Evolutionary conservation across 306 rosid genomes (phyloP).

Genomic region (Nissolia schottii): DNA sequence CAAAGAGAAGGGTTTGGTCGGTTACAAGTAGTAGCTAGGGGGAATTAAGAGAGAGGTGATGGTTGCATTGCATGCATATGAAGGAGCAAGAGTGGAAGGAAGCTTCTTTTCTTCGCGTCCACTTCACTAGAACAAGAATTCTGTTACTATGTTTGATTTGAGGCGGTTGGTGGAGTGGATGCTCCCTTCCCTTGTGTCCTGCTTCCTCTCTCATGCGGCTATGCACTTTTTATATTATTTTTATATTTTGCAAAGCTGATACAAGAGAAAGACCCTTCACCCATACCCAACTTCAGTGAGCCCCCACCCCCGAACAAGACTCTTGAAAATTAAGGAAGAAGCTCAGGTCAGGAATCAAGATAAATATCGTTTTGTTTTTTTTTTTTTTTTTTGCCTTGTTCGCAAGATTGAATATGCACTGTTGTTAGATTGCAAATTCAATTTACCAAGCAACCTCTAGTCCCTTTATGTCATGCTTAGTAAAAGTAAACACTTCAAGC

Average conservation of each 20-base stretch:
- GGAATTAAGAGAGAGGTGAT: background rate
- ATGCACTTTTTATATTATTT: background rate
- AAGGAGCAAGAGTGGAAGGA: slow-evolving; percentile 43
- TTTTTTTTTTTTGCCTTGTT: background rate
- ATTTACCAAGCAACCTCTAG: background rate
- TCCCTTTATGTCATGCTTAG: no score
- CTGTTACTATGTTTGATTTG: slow-evolving; percentile 43
- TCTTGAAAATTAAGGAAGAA: background rate
- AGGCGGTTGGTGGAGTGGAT: slow-evolving; percentile 61
- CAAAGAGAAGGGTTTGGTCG: slow-evolving; percentile 18
- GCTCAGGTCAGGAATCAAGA: background rate
- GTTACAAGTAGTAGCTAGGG: background rate
- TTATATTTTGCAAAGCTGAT: slow-evolving; percentile 11
- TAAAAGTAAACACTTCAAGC: no score
- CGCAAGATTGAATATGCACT: slow-evolving; percentile 12
- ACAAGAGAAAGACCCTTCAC: slow-evolving; percentile 47
- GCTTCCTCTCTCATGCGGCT: no score
- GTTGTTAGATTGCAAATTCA: background rate
- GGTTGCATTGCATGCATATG: background rate
- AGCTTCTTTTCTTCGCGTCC: slow-evolving; percentile 98
- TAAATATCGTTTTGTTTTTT: background rate
- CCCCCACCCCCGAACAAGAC: slow-evolving; percentile 12
- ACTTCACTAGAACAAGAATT: slow-evolving; percentile 90
- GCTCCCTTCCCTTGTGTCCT: slow-evolving; percentile 21
- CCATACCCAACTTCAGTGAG: slow-evolving; percentile 10